phyloP scores from a whole-genome alignment of 768 basidiomycete species.

The Collybiopsis luxurians region DNA sequence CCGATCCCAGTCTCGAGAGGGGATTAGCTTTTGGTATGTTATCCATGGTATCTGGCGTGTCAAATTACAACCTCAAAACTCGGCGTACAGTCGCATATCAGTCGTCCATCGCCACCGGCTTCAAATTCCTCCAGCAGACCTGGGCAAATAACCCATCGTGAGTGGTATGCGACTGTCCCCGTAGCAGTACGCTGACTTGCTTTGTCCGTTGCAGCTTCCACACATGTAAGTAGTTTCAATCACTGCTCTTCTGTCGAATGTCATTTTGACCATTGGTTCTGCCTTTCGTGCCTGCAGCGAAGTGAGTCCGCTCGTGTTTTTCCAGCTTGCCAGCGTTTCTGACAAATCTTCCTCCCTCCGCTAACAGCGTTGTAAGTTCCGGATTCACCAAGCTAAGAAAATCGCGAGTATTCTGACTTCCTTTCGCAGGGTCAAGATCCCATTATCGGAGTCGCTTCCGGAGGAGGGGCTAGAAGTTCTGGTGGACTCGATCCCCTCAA shows the following conservation, averaged over 20 bases:
- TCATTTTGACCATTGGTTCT: too few species aligned
- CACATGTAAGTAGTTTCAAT: background rate
- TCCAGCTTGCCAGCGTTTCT: background rate
- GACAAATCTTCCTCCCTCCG: too few species aligned
- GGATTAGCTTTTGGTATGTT: conserved; percentile 9
- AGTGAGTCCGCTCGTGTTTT: too few species aligned
- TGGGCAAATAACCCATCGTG: conserved; percentile 15
- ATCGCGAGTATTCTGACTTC: background rate
- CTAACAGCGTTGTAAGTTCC: background rate
- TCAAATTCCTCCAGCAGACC: conserved; percentile 13
- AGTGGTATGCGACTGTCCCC: background rate
- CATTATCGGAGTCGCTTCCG: conserved; percentile 8
- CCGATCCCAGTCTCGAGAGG: conserved; percentile 2
- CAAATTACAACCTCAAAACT: background rate
- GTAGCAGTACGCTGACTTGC: background rate
- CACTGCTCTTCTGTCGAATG: background rate
- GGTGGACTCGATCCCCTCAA: conserved; percentile 8
- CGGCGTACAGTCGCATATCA: conserved; percentile 14
- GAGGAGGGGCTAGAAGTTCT: background rate
- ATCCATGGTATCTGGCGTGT: background rate
- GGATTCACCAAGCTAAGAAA: background rate
- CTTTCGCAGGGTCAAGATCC: conserved; percentile 8
- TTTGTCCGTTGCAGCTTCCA: background rate
- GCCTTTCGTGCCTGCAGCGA: too few species aligned
- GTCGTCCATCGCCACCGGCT: conserved; percentile 11